Evolutionary conservation across 176 grass and related monocot genomes (phyloP).

Genomic region (Phoenix dactylifera): DNA sequence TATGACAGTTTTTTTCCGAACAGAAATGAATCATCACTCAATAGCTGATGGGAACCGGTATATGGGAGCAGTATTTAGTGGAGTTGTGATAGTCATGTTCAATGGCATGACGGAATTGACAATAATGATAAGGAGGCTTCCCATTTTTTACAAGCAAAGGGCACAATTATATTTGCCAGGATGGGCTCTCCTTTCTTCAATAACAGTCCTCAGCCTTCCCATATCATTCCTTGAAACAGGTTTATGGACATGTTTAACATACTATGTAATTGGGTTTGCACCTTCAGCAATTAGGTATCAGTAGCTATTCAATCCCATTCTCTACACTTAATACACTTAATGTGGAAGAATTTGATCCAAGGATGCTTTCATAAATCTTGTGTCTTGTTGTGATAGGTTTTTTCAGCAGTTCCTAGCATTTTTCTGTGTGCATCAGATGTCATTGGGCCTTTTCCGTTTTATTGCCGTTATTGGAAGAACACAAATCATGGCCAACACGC

Average conservation of each 20-base stretch:
- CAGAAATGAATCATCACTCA: constrained; percentile 59
- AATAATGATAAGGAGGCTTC: constrained; percentile 85
- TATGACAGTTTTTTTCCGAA: constrained; percentile 69
- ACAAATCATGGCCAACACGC: constrained; percentile 72
- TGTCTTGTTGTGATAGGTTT: constrained; percentile 42
- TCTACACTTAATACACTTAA: not conserved
- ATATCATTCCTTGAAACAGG: constrained; percentile 75
- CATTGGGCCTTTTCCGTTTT: constrained; percentile 70
- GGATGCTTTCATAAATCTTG: constrained; percentile 2
- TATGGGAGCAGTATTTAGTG: constrained; percentile 63
- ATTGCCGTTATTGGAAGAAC: constrained; percentile 77
- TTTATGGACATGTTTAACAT: constrained; percentile 76
- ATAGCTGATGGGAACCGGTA: constrained; percentile 71
- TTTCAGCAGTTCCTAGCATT: constrained; percentile 69
- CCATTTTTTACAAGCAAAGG: constrained; percentile 91
- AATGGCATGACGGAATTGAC: constrained; percentile 92
- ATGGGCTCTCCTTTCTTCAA: constrained; percentile 85
- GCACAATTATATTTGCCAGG: constrained; percentile 72
- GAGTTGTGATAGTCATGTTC: constrained; percentile 75
- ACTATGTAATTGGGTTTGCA: constrained; percentile 77
- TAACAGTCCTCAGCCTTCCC: constrained; percentile 61
- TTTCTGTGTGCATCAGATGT: constrained; percentile 85
- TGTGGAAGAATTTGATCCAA: constrained; percentile 3
- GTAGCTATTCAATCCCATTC: too few relatives aligned
- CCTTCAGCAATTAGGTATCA: constrained; percentile 65